Conservation (phyloP, 2,329 filamentous ascomycete species). For the Colletotrichum sp. region DNA sequence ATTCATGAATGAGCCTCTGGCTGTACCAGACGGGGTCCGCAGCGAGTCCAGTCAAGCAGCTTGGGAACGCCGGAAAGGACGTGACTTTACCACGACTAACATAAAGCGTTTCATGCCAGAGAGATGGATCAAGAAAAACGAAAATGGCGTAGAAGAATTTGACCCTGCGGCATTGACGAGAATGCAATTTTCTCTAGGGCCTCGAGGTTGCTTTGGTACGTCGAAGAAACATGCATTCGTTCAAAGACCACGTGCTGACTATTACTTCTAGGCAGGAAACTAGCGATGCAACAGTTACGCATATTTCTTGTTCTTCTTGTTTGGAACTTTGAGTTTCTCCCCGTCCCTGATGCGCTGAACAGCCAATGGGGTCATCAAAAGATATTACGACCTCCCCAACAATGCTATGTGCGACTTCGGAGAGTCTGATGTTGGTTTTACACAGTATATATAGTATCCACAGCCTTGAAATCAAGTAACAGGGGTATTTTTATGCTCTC, state of each 20-base stretch:
- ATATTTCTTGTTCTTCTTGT: background rate
- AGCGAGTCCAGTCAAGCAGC: background rate
- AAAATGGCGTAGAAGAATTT: background rate
- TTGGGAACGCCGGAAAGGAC: background rate
- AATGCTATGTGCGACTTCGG: background rate
- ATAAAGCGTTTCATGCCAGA: background rate
- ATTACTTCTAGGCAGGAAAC: background rate
- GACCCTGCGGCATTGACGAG: background rate
- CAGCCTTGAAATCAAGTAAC: background rate
- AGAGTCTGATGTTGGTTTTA: background rate
- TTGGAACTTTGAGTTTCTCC: background rate
- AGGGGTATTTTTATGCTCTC: background rate
- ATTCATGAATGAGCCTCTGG: background rate
- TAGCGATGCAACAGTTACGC: background rate
- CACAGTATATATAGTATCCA: background rate
- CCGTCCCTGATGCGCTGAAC: background rate
- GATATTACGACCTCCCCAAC: background rate
- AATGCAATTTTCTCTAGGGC: background rate
- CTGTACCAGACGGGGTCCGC: background rate
- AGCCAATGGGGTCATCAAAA: background rate
- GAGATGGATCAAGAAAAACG: background rate
- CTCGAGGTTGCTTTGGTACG: background rate
- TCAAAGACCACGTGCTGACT: background rate
- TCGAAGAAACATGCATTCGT: background rate
- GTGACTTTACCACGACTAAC: background rate